These are phyloP conservation scores for Fistulinella prunicolor DNA, from an alignment of 768 basidiomycete genomes.

Conservation along the genomic window DNA sequence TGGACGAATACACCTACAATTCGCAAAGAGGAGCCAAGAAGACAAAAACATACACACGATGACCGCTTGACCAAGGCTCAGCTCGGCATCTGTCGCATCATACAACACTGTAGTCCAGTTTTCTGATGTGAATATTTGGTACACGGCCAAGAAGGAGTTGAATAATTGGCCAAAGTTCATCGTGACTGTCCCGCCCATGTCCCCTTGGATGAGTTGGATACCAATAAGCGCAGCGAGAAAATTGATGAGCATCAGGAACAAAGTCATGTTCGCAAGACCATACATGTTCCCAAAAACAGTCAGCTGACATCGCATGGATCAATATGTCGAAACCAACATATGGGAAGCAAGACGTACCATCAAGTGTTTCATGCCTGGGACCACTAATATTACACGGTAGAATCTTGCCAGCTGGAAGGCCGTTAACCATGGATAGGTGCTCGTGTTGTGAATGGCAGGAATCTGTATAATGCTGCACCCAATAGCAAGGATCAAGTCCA, in stretches of 20 bases:
- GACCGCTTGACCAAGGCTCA: conserved; percentile 61
- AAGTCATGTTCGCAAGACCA: conserved; percentile 85
- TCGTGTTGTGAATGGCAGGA: conserved; percentile 63
- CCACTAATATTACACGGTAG: conserved; percentile 86
- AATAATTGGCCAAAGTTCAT: conserved; percentile 83
- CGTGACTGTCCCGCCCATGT: conserved; percentile 48
- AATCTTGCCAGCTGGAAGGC: conserved; percentile 83
- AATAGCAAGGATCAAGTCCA: conserved; percentile 76
- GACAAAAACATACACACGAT: conserved; percentile 70
- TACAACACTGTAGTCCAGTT: conserved; percentile 88
- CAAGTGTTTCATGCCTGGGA: conserved; percentile 87
- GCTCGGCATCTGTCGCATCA: conserved; percentile 56
- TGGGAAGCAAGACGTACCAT: conserved; percentile 47
- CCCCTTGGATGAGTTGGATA: conserved; percentile 84
- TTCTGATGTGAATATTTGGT: conserved; percentile 89
- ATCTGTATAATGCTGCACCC: conserved; percentile 80
- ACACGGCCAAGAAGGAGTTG: conserved; percentile 83
- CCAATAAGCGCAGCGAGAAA: conserved; percentile 80
- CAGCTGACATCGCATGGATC: conserved; percentile 42
- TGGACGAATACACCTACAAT: conserved; percentile 54
- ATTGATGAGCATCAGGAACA: conserved; percentile 88
- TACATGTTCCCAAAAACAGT: conserved; percentile 91
- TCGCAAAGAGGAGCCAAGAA: conserved; percentile 88
- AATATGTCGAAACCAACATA: conserved; percentile 5
- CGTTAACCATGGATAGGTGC: conserved; percentile 84